phyloP scores from a whole-genome alignment of 345 rosid species.

The Conringia planisiliqua region DNA sequence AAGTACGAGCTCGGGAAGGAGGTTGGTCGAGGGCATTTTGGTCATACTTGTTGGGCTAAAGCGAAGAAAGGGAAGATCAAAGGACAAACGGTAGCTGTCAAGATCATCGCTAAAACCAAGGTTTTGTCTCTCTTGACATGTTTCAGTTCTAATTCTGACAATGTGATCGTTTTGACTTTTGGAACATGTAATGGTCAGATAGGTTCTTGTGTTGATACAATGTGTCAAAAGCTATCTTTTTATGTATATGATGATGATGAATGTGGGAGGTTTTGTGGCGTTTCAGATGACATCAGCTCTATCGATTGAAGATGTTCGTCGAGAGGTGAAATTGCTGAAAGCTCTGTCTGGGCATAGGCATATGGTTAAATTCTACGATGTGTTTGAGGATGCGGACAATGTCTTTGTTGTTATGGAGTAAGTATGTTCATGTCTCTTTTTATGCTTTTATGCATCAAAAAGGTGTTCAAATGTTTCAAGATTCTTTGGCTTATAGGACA shows the following conservation, averaged over 20 bases:
- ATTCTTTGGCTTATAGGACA: too few species aligned
- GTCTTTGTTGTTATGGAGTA: constrained; percentile 96
- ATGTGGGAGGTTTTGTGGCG: neutral
- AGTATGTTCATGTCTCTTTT: constrained; percentile 35
- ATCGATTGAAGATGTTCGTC: constrained; percentile 86
- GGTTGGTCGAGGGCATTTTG: constrained; percentile 96
- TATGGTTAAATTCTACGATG: constrained; percentile 79
- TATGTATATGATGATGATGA: neutral
- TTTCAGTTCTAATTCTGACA: neutral
- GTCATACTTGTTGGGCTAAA: constrained; percentile 91
- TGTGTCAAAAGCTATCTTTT: neutral
- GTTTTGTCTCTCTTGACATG: constrained; percentile 15
- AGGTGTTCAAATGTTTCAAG: too few species aligned
- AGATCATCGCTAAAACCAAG: constrained; percentile 91
- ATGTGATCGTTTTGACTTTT: neutral
- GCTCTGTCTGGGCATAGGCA: constrained; percentile 76
- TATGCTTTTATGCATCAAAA: too few species aligned
- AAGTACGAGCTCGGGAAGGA: constrained; percentile 85
- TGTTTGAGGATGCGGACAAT: constrained; percentile 70
- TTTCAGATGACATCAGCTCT: constrained; percentile 90
- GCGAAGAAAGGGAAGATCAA: constrained; percentile 79
- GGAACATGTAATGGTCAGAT: neutral
- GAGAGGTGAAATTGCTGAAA: constrained; percentile 89
- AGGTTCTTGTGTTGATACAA: neutral
- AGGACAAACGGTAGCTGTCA: constrained; percentile 81